phyloP scores from a whole-genome alignment of 768 basidiomycete species.

The Myochromella boudieri region DNA sequence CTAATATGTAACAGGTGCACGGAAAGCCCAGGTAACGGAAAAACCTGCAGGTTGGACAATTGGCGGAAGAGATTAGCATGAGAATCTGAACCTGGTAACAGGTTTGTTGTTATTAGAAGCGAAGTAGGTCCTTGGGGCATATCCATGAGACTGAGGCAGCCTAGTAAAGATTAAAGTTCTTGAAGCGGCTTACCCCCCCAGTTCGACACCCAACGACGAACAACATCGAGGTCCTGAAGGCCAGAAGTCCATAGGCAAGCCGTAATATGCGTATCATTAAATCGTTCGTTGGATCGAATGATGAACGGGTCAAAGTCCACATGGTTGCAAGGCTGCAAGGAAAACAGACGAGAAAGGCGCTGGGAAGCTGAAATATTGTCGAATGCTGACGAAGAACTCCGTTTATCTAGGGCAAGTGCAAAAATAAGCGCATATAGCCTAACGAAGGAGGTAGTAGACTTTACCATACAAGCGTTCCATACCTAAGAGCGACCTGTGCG shows the following conservation, averaged over 20 bases:
- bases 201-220: constrained; percentile 32
- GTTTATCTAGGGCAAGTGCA: constrained; percentile 2
- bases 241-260: constrained; percentile 54
- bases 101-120: constrained; percentile 41
- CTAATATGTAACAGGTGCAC: constrained; percentile 48
- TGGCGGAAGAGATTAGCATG: constrained; percentile 26
- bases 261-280: constrained; percentile 26
- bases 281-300: constrained; percentile 19
- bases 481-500: constrained; percentile 8
- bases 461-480: background rate
- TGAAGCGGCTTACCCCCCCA: constrained; percentile 42
- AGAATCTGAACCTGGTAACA: constrained; percentile 19
- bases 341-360: constrained; percentile 35
- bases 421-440: background rate
- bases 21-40: constrained; percentile 29
- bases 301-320: constrained; percentile 36
- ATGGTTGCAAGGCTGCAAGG: constrained; percentile 23
- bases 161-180: background rate
- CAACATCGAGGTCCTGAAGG: constrained; percentile 26
- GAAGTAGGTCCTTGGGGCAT: constrained; percentile 44
- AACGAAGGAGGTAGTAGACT: background rate
- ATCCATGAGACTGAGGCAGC: background rate
- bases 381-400: constrained; percentile 18
- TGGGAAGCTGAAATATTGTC: constrained; percentile 28
- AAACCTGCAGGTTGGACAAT: constrained; percentile 22